Percentiles rank a stretch among this genome's conserved stretches.
Evolutionary conservation across 352 stramenopile genomes (phyloP).

Genomic region (Chrysophaeum taylorii): DNA sequence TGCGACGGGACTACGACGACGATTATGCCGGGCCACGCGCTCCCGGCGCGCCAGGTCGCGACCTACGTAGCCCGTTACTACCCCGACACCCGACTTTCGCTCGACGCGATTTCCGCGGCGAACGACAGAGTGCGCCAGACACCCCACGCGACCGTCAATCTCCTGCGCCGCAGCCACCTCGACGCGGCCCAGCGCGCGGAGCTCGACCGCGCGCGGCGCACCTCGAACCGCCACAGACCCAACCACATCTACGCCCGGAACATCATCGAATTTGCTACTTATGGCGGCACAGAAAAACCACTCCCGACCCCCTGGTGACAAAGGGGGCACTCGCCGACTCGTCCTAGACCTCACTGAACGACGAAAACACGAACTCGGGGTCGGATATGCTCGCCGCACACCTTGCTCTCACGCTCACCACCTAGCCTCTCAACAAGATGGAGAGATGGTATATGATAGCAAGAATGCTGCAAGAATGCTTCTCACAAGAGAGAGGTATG

Average conservation of each 20-base stretch:
- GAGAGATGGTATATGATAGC: too few relatives aligned
- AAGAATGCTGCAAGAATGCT: too few relatives aligned
- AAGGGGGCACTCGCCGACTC: too few relatives aligned
- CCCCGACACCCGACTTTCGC: slow-evolving; percentile 1
- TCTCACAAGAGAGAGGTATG: too few relatives aligned
- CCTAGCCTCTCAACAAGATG: too few relatives aligned
- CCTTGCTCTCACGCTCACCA: too few relatives aligned
- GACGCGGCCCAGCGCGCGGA: slow-evolving; percentile 27
- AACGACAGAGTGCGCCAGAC: slow-evolving; percentile 37
- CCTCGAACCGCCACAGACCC: slow-evolving; percentile 18
- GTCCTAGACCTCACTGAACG: too few relatives aligned
- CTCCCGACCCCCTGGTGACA: too few relatives aligned
- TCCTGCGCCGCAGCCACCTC: slow-evolving; percentile 33
- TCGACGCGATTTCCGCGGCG: slow-evolving; percentile 19
- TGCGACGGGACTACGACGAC: slow-evolving; percentile 24
- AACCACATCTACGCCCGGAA: slow-evolving; percentile 38
- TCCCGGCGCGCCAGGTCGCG: slow-evolving; percentile 35
- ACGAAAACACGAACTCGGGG: too few relatives aligned
- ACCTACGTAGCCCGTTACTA: slow-evolving; percentile 26
- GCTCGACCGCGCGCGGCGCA: slow-evolving; percentile 15
- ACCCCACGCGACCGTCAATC: slow-evolving; percentile 39
- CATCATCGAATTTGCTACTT: too few relatives aligned
- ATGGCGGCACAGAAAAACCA: too few relatives aligned
- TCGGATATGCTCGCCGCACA: too few relatives aligned
- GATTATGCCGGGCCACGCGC: slow-evolving; percentile 33